A percentile compares a stretch with the other conserved stretches of the same genome.
These are phyloP conservation scores for Thalassiosira oceanica DNA, from an alignment of 352 stramenopile species.

Conservation along the genomic window DNA sequence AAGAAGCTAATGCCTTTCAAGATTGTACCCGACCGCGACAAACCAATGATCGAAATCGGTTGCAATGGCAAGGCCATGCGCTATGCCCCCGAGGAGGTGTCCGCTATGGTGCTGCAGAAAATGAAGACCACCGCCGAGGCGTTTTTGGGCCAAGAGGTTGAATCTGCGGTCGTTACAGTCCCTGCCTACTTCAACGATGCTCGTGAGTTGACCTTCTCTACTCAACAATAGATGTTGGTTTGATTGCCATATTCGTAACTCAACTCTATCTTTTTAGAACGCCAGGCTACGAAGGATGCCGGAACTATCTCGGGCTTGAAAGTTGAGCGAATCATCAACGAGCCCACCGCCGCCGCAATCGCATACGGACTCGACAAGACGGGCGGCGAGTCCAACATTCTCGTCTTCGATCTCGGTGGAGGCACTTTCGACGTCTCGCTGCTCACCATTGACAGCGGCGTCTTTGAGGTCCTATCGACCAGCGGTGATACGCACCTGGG, in stretches of 20 bases:
- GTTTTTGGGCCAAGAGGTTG: slow-evolving; percentile 95
- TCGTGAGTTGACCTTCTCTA: slow-evolving; percentile 97
- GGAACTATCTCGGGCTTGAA: slow-evolving; percentile 89
- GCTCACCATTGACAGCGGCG: slow-evolving; percentile 92
- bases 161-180: slow-evolving; percentile 97
- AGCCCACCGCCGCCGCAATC: slow-evolving; percentile 96
- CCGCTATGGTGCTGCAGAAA: slow-evolving; percentile 98
- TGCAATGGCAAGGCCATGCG: slow-evolving; percentile 86
- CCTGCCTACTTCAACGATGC: slow-evolving; percentile 99
- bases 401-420: slow-evolving; percentile 86
- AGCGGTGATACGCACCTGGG: slow-evolving; percentile 96
- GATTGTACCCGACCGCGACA: slow-evolving; percentile 90
- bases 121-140: slow-evolving; percentile 99
- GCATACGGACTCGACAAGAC: slow-evolving; percentile 97
- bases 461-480: slow-evolving; percentile 96
- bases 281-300: slow-evolving; percentile 87
- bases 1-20: slow-evolving; percentile 89
- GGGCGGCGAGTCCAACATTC: slow-evolving; percentile 85
- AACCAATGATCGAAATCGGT: slow-evolving; percentile 91
- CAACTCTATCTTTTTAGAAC: not conserved
- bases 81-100: slow-evolving; percentile 98
- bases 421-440: slow-evolving; percentile 93
- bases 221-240: not conserved
- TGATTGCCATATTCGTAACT: not conserved
- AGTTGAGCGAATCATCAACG: slow-evolving; percentile 94